A percentile compares a stretch with the other conserved stretches of the same genome.
These are phyloP conservation scores for Cymbopogon citratus DNA, from an alignment of 176 grass and related monocot genomes.

Conservation along the genomic window DNA sequence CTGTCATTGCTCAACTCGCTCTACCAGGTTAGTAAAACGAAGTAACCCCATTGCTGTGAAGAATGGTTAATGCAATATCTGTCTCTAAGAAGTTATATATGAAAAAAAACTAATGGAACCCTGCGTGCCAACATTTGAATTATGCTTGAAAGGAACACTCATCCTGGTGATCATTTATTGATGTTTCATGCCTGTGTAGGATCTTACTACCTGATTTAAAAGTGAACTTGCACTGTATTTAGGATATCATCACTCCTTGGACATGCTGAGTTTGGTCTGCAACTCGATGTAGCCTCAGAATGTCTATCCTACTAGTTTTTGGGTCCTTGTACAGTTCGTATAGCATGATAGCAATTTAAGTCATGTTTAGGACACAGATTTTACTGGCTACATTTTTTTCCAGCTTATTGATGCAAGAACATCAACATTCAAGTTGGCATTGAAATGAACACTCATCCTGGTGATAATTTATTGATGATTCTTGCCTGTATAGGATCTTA, in stretches of 20 bases:
- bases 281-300: not conserved
- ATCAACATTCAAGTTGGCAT: slow-evolving; percentile 64
- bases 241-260: not conserved
- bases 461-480: too few relatives aligned
- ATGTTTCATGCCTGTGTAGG: not conserved
- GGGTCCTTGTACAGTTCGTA: not conserved
- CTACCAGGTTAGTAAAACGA: slow-evolving; percentile 58
- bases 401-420: slow-evolving; percentile 90
- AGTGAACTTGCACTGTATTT: not conserved
- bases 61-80: not conserved
- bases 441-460: too few relatives aligned
- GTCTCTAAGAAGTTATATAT: not conserved
- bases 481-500: not conserved
- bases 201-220: not conserved
- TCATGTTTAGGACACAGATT: not conserved
- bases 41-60: not conserved
- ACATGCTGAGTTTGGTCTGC: not conserved
- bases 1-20: slow-evolving; percentile 70
- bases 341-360: not conserved
- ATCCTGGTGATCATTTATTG: not conserved
- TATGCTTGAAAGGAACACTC: not conserved
- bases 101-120: not conserved
- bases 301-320: not conserved
- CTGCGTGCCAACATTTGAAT: not conserved
- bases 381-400: slow-evolving; percentile 3